Conservation (phyloP, 2,329 filamentous ascomycete genomes). For the Colletotrichum melonis region DNA sequence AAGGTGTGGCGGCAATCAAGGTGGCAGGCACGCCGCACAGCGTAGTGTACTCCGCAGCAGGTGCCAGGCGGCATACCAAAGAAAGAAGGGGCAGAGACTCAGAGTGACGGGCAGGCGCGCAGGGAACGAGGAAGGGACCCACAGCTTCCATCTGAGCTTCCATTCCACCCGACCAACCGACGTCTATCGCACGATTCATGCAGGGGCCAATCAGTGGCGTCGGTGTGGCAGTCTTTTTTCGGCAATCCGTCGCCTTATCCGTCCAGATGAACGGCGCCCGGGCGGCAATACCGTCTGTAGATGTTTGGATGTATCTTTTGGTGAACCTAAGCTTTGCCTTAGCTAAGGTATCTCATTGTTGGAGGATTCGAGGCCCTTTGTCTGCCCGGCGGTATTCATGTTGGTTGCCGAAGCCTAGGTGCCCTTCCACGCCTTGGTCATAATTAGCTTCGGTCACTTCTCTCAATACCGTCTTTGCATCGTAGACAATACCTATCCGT, state of each 20-base stretch:
- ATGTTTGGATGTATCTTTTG: not conserved
- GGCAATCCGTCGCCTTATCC: slow-evolving; percentile 23
- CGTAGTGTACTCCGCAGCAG: too few species aligned
- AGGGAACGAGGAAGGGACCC: not conserved
- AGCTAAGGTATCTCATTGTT: not conserved
- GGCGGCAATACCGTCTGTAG: slow-evolving; percentile 15
- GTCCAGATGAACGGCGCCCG: slow-evolving; percentile 22
- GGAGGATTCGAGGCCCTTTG: not conserved
- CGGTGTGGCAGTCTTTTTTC: slow-evolving; percentile 4
- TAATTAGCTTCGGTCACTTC: not conserved
- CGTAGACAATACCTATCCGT: too few species aligned
- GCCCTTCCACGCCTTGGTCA: not conserved
- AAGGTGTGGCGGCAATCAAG: not conserved
- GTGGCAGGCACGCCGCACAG: not conserved
- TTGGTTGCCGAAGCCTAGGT: not conserved
- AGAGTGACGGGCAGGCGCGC: not conserved
- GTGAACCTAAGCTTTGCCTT: too few species aligned
- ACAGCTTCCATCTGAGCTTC: slow-evolving; percentile 32
- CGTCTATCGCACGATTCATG: slow-evolving; percentile 26
- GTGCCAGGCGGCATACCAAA: not conserved
- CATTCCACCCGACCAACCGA: not conserved
- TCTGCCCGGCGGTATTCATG: not conserved
- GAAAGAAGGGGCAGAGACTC: not conserved
- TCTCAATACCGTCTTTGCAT: not conserved
- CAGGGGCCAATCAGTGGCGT: slow-evolving; percentile 32